Evolutionary conservation across 2,329 filamentous ascomycete species (phyloP).

Genomic region (Ophiostoma sp.): DNA sequence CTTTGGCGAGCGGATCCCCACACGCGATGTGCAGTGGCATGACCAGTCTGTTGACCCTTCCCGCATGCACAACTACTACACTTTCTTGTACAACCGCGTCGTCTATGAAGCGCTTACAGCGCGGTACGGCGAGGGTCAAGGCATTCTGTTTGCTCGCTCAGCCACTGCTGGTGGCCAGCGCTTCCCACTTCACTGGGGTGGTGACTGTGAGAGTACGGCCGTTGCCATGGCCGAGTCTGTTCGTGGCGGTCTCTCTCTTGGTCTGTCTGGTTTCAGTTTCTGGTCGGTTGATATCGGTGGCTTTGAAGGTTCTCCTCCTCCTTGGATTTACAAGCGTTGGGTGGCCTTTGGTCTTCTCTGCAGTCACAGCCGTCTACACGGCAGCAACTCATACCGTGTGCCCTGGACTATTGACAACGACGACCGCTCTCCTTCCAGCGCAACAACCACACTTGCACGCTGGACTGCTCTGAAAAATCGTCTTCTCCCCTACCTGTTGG

Average conservation of each 20-base stretch:
- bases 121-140: slow-evolving; percentile 52
- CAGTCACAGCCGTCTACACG: slow-evolving; percentile 69
- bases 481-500: not conserved
- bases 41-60: slow-evolving; percentile 59
- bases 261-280: slow-evolving; percentile 36
- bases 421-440: slow-evolving; percentile 50
- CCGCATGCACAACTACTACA: slow-evolving; percentile 76
- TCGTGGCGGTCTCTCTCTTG: slow-evolving; percentile 36
- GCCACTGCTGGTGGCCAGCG: slow-evolving; percentile 68
- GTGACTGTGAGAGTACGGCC: slow-evolving; percentile 72
- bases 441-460: not conserved
- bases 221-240: slow-evolving; percentile 68
- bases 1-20: slow-evolving; percentile 72
- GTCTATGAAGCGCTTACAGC: slow-evolving; percentile 66
- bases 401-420: slow-evolving; percentile 71
- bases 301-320: slow-evolving; percentile 67
- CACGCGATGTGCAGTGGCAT: slow-evolving; percentile 63
- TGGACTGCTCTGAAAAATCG: slow-evolving; percentile 2
- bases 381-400: slow-evolving; percentile 70
- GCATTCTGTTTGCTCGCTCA: slow-evolving; percentile 66
- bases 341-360: slow-evolving; percentile 73
- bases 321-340: slow-evolving; percentile 75
- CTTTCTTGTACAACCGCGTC: slow-evolving; percentile 70
- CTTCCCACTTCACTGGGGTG: slow-evolving; percentile 71
- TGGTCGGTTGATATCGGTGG: slow-evolving; percentile 39